Conservation (phyloP, 805 yeast genomes). For the Cyberlindnera veronae region DNA sequence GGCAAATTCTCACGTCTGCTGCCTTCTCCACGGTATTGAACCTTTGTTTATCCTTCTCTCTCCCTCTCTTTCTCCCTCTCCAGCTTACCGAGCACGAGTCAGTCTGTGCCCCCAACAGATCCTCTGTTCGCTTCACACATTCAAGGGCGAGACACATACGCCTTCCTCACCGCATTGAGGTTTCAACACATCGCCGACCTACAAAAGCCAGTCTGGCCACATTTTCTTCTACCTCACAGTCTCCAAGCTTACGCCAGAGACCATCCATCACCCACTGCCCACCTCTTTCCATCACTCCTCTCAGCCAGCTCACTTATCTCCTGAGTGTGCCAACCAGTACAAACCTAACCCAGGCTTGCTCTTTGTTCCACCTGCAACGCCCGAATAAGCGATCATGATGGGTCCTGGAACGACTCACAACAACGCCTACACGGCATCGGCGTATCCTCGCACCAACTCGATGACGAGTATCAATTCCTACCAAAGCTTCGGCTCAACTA, state of each 20-base stretch:
- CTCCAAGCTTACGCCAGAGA: background rate
- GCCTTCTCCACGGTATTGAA: too few species aligned
- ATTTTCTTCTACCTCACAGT: too few species aligned
- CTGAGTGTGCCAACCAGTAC: background rate
- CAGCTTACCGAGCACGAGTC: too few species aligned
- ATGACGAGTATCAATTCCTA: conserved; percentile 23
- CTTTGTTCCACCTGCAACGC: background rate
- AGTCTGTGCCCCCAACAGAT: too few species aligned
- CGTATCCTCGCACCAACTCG: conserved; percentile 16
- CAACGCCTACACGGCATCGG: background rate
- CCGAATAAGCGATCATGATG: background rate
- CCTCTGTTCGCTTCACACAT: background rate
- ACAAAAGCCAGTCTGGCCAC: background rate
- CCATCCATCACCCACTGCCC: background rate
- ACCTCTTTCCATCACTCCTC: background rate
- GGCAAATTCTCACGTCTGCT: too few species aligned
- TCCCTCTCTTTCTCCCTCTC: too few species aligned
- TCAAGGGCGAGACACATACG: background rate
- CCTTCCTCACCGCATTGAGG: too few species aligned
- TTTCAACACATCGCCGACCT: background rate
- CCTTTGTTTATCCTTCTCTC: too few species aligned
- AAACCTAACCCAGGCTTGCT: background rate
- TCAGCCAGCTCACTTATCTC: background rate
- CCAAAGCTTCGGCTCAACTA: conserved; percentile 9
- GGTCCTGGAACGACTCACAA: background rate